Base-by-base conservation (phyloP, 371 early-diverging fungal genomes). In the Rhizopus arrhizus region DNA sequence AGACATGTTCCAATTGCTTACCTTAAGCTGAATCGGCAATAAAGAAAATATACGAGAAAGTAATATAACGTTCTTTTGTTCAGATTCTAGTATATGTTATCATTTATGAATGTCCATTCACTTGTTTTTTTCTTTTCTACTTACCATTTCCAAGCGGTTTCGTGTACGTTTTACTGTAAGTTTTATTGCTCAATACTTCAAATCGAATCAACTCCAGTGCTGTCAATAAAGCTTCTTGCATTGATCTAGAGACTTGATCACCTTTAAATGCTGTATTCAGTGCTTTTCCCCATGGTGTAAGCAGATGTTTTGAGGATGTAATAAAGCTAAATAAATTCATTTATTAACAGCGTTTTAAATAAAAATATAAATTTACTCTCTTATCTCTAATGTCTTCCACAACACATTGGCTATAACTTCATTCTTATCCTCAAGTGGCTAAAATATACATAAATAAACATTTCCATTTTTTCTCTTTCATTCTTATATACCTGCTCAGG, bases 131-230 rank as follows among this genome's bases (percentile, higher is more conserved):
- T 31, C 29, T 15, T 22, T 11, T n/a, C 5, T 43, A 5, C 55
- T 63, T 65, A 70, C 76, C 72, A 69, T 78, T 58, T 47, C 76
- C 74, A 36, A 77, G 68, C 16, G 70, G 72, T 13, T 69, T 62
- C 16, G 78, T 62, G 53, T 87, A 87, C 7, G 72, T 71, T 54
- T 74, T 78, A 53, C 80, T 79, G 57, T 81, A 87, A 8, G 77
- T 72, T 22, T 75, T 77, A 34, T 76, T 68, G 13, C 79, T 82
- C 51, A 89, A 60, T 9, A 83, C 70, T 32, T 80, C 81, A 48
- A 83, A 77, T 32, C 85, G 78, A 54, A 88, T 74, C 41, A 88
- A 56, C 58, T 88, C 90, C 49, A 86, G 61, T 7, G 87, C 88
- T 31, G 80, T 69, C 54, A 87, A 70, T 13, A 85, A 64, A 12